Percentiles rank a stretch among this genome's conserved stretches.
These are phyloP conservation scores for Torulaspora gathmanii DNA, from an alignment of 805 yeast species.

Conservation along the genomic window DNA sequence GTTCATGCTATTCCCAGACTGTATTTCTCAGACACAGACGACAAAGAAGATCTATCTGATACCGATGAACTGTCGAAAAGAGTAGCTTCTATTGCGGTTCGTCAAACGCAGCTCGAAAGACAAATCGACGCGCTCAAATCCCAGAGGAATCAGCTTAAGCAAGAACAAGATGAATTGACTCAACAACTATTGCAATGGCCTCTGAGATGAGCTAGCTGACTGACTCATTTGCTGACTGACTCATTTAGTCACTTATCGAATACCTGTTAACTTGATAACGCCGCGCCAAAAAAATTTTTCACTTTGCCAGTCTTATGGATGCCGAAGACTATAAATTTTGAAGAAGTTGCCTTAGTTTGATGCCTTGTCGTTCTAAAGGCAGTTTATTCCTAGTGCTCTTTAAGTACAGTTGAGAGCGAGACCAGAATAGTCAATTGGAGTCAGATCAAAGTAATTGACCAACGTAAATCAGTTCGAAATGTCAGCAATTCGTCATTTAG, in stretches of 20 bases:
- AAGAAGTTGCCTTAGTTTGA: not conserved
- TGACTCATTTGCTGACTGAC: not conserved
- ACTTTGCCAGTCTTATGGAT: not conserved
- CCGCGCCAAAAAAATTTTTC: not conserved
- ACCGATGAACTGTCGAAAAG: slow-evolving; percentile 1
- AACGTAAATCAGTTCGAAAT: not conserved
- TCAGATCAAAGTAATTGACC: not conserved
- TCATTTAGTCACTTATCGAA: not conserved
- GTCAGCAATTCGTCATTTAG: slow-evolving; percentile 55
- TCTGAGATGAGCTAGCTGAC: not conserved
- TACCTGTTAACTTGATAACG: not conserved
- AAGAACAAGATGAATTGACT: slow-evolving; percentile 3
- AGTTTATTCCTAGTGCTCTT: slow-evolving; percentile 17
- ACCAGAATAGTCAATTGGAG: too few species aligned
- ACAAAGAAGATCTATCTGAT: not conserved
- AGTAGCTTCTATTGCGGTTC: slow-evolving; percentile 7
- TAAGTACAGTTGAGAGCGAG: slow-evolving; percentile 34
- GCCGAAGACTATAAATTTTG: slow-evolving; percentile 1
- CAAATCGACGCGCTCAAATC: slow-evolving; percentile 8
- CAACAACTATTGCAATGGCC: not conserved
- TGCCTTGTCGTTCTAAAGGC: slow-evolving; percentile 1
- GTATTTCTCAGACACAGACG: slow-evolving; percentile 4
- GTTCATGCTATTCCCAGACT: slow-evolving; percentile 8
- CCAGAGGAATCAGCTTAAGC: slow-evolving; percentile 4
- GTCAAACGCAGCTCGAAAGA: slow-evolving; percentile 8